Percentiles rank a stretch among this genome's conserved stretches.
These are phyloP conservation scores for Naganishia sp. DNA, from an alignment of 1,284 basidiomycete genomes.

Conservation along the genomic window DNA sequence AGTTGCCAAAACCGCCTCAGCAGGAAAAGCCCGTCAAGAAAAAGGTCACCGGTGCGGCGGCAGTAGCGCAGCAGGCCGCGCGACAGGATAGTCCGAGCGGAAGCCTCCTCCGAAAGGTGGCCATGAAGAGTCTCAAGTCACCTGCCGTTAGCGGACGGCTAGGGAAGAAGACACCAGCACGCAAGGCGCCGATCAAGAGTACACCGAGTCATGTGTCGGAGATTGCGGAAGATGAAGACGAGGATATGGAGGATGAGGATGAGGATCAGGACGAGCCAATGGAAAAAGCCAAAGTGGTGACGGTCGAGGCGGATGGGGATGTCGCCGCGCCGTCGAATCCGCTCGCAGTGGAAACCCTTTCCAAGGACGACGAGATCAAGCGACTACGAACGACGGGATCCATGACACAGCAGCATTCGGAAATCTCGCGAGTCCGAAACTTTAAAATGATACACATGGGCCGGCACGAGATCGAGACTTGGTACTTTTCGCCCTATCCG, in stretches of 20 bases:
- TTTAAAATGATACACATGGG: slow-evolving; percentile 96
- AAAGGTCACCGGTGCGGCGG: slow-evolving; percentile 54
- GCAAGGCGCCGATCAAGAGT: slow-evolving; percentile 35
- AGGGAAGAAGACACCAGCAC: slow-evolving; percentile 55
- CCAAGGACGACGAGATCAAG: slow-evolving; percentile 98
- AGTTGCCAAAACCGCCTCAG: slow-evolving; percentile 77
- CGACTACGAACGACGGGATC: slow-evolving; percentile 95
- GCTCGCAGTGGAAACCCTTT: slow-evolving; percentile 58
- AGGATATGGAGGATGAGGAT: slow-evolving; percentile 59
- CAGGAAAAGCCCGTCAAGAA: slow-evolving; percentile 48
- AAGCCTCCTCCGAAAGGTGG: slow-evolving; percentile 63
- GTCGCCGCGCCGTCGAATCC: slow-evolving; percentile 55
- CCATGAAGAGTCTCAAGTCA: slow-evolving; percentile 59
- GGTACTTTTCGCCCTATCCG: slow-evolving; percentile 99
- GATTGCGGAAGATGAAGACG: slow-evolving; percentile 54
- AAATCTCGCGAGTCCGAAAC: slow-evolving; percentile 97
- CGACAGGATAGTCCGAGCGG: slow-evolving; percentile 31
- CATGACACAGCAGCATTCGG: slow-evolving; percentile 98
- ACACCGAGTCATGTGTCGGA: slow-evolving; percentile 12
- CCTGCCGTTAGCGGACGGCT: slow-evolving; percentile 60
- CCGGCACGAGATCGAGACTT: slow-evolving; percentile 92
- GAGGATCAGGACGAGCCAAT: slow-evolving; percentile 64
- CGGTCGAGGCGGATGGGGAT: slow-evolving; percentile 48
- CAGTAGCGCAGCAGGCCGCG: slow-evolving; percentile 31
- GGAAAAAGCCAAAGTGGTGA: slow-evolving; percentile 48